phyloP scores from a whole-genome alignment of 2,329 filamentous ascomycete species.

The Apiospora marii region DNA sequence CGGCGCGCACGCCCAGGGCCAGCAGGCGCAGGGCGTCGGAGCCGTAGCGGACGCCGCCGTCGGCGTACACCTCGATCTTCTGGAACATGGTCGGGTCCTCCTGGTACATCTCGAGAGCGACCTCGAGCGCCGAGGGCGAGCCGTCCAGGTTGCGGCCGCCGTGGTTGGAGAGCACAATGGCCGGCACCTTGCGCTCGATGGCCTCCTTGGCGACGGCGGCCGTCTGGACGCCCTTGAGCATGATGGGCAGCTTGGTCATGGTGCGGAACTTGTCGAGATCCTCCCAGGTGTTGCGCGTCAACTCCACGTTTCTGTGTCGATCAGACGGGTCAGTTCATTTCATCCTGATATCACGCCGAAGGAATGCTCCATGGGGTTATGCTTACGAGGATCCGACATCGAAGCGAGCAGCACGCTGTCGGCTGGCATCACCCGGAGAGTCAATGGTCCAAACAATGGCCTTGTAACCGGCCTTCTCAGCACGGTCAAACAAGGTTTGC shows the following conservation, averaged over 20 bases:
- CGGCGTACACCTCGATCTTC: constrained; percentile 42
- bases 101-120: constrained; percentile 40
- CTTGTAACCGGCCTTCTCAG: constrained; percentile 31
- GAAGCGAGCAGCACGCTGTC: constrained; percentile 29
- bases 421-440: constrained; percentile 29
- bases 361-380: neutral
- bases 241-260: constrained; percentile 38
- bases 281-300: constrained; percentile 36
- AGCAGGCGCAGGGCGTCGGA: constrained; percentile 45
- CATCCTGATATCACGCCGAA: too few relatives aligned
- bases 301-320: neutral
- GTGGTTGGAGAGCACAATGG: constrained; percentile 47
- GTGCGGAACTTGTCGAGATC: constrained; percentile 35
- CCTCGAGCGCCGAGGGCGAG: constrained; percentile 40
- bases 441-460: constrained; percentile 35
- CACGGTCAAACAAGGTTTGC: constrained; percentile 28
- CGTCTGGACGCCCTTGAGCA: constrained; percentile 45
- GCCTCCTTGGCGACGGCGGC: constrained; percentile 43
- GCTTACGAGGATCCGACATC: constrained; percentile 27
- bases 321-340: neutral
- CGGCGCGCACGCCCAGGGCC: constrained; percentile 43
- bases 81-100: constrained; percentile 41
- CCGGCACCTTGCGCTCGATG: constrained; percentile 38
- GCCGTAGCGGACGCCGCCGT: constrained; percentile 46
- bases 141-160: constrained; percentile 46